Evolutionary conservation across 306 rosid species (phyloP), one percentile per base, ranked within the genome.

Genomic region (Citrullus colocynthis): DNA sequence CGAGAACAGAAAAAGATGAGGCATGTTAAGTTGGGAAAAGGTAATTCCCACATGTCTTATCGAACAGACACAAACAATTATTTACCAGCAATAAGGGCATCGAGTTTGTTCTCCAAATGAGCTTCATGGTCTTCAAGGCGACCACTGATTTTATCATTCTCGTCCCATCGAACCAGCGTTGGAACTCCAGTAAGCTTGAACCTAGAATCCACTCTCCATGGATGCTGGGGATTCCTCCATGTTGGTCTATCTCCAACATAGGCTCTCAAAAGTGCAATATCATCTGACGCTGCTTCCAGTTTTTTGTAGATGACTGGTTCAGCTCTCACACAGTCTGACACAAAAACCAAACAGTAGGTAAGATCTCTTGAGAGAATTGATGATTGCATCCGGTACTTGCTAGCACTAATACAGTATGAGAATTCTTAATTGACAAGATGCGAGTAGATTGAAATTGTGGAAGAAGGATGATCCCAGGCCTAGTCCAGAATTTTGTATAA

Each of bases 111-210:
- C 67, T 89, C 95, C 74, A 86, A n/a, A 81, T 92, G 93, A 42
- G 96, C 96, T 88, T 92, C 96, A 75, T 92, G 37, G 83, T 90
- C 98, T 83, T 90, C 97, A 14, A 95, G 90, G 82, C 96, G 92
- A 80, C 90, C 93, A 54, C 82, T 85, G 84, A 90, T 42, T 0
- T 81, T 61, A 21, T 89, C 92, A 32, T 85, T 90, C 81, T 87
- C 93, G 78, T 88, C 96, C 98, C 96, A 90, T 67, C 81, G 89
- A 70, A 90, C 41, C 75, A 95, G 84, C 0, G 98, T 90, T 2
- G 98, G 97, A 41, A 89, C 93, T 30, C 97, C 93, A 2, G 91
- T 87, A 78, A 95, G 85, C 88, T 89, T 89, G 85, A 95, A 92
- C 82, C 71, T 86, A 5, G 97, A 72, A 41, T 90, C 96, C 76